Base-by-base conservation (phyloP, 345 rosid species). In the Arabidopsis suecica region DNA sequence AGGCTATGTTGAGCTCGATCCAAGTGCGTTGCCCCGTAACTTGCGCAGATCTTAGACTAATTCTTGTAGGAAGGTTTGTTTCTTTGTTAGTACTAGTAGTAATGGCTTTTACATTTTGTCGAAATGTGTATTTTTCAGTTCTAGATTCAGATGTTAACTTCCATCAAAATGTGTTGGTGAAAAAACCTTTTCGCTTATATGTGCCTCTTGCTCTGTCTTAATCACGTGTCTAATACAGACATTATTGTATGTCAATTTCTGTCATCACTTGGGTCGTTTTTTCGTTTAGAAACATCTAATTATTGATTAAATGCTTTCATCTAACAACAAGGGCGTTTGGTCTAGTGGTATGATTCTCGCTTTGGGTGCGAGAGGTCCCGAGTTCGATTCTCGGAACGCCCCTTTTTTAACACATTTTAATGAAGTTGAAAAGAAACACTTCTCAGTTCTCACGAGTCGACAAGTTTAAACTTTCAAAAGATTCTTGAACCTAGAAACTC, bases 361-460 rank as follows among this genome's bases (percentile, higher is more conserved):
- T 93, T 88, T 84, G 90, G 93, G 93, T 86, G 93, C 85, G 84
- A 91, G 93, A 87, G 88, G 91, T 91, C 93, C 86, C 78, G 85
- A 91, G 89, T 87, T 85, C 71, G 80, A 84, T 89, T 91, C 90
- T 85, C 85, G 82, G 86, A 87, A 86, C 80, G 88, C 89, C 93
- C 90, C 92, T 1, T 3, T 50, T 40, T 3, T 1, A 11, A 11
- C 5, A 13, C 5, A 55, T 9, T 9, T 58, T 57, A 9, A 7
- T 0, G 12, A 33, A 32, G 1, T 8, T 0, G 1, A 8, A 2
- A n/a, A 33, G 4, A 33, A 33, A 57, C 12, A 30, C 13, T n/a
- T 33, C 32, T 28, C 25, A 23, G 25, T 23, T 23, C 8, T 58
- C 14, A 18, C 5, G 9, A 34, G 25, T 25, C 6, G 3, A 58